Base-by-base conservation (phyloP, 164 flowering plant genomes). In the Piper betle region DNA sequence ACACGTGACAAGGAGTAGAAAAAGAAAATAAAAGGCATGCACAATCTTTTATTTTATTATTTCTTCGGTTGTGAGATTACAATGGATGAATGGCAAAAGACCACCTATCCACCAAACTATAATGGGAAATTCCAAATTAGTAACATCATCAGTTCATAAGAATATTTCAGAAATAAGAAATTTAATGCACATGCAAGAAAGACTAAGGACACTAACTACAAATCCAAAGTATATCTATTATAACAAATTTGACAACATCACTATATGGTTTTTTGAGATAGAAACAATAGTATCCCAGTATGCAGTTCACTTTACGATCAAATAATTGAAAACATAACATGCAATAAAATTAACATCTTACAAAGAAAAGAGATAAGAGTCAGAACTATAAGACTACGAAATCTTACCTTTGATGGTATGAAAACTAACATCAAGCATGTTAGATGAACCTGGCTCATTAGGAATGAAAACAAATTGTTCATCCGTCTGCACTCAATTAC, bases 401-500 rank as follows among this genome's bases (percentile, higher is more conserved):
- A 2, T 61, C 57, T 62, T 73, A 92, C 98, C 82, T 84, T 81
- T 80, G 63, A 90, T 79, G 52, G 43, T 46, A 67, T 65, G 67
- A 60, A 87, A 84, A 52, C 72, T 75, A 55, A 86, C 81, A 67
- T 77, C 76, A 56, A 92, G 77, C 72, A 73, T 81, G 37, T 53
- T 20, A 15, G 81, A 56, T 48, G 88, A 77, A 10, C 64, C 76
- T 1, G 85, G 94, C 69, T 90, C 81, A 68, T 78, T 78, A 9
- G 97, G 91, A 57, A 64, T 73, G 70, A 90, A 93, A 9, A 60
- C 13, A 68, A 89, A 71, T 66, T 69, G 80, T 18, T 83, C 84
- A 64, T 69, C 75, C 12, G 68, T 79, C 98, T 92, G 77, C 55
- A 70, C 15, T 62, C 12, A 55, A 33, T 48, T 2, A 6, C 20